Conservation (phyloP, 345 rosid genomes). For the Salix suchowensis region DNA sequence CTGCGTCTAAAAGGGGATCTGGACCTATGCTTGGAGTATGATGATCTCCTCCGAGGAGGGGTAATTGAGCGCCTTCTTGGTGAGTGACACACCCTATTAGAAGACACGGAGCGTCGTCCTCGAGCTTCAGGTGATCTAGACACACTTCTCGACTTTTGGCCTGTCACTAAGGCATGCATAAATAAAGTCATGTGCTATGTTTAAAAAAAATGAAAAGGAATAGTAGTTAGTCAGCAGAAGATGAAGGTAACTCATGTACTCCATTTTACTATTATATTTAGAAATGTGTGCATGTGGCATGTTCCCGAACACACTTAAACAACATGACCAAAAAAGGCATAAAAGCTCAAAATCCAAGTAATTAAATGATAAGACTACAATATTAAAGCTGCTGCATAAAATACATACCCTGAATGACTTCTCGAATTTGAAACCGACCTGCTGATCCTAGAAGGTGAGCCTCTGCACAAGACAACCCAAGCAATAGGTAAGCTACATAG, state of each 20-base stretch:
- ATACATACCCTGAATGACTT: slow-evolving; percentile 58
- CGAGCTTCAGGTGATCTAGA: slow-evolving; percentile 54
- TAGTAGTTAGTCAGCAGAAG: not conserved
- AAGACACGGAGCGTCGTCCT: slow-evolving; percentile 34
- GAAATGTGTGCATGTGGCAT: not conserved
- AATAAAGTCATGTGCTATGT: slow-evolving; percentile 6
- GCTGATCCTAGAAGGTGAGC: slow-evolving; percentile 47
- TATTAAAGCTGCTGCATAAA: not conserved
- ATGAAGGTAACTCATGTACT: not conserved
- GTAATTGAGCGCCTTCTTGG: slow-evolving; percentile 41
- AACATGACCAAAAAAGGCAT: not conserved
- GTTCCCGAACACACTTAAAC: not conserved
- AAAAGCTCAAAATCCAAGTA: not conserved
- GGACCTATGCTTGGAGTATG: slow-evolving; percentile 46
- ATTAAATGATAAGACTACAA: slow-evolving; percentile 1
- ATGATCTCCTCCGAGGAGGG: slow-evolving; percentile 45
- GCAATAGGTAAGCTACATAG: not conserved
- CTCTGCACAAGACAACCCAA: slow-evolving; percentile 36
- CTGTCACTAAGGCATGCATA: slow-evolving; percentile 28
- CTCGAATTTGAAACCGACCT: slow-evolving; percentile 55
- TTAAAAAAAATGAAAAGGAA: not conserved
- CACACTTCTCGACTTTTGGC: slow-evolving; percentile 58
- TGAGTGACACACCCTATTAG: slow-evolving; percentile 29
- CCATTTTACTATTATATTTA: not conserved
- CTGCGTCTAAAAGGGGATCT: slow-evolving; percentile 36